These are phyloP conservation scores for Diaporthe destruens DNA, from an alignment of 2,329 filamentous ascomycete species.

Conservation along the genomic window DNA sequence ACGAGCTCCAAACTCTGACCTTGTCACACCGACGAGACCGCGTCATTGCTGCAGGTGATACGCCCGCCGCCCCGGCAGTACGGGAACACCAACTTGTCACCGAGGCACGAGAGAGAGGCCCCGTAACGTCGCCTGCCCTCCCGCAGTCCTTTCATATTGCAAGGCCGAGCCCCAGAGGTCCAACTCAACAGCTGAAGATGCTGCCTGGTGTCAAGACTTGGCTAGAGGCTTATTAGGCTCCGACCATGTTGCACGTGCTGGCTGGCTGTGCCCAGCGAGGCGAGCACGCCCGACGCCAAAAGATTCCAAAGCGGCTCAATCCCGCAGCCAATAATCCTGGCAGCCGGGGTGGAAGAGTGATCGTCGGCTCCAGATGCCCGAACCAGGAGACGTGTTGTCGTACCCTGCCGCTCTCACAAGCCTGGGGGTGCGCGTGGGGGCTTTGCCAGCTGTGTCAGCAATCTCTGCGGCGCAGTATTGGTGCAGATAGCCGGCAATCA, in stretches of 20 bases:
- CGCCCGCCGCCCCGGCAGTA: conserved; percentile 4
- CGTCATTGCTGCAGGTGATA: conserved; percentile 16
- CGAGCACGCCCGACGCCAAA: no score
- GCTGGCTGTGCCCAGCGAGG: conserved; percentile 11
- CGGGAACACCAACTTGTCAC: conserved; percentile 10
- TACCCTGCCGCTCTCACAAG: conserved; percentile 3
- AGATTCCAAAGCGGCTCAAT: neutral
- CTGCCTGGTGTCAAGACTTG: neutral
- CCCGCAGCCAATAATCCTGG: neutral
- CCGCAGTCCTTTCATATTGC: conserved; percentile 20
- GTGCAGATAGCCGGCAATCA: conserved; percentile 32
- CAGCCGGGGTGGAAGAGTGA: neutral
- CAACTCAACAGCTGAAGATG: neutral
- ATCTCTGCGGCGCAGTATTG: neutral
- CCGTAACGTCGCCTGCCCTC: neutral
- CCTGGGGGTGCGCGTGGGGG: neutral
- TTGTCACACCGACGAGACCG: conserved; percentile 14
- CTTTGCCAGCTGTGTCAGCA: conserved; percentile 13
- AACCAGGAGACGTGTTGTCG: neutral
- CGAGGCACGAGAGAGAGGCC: neutral
- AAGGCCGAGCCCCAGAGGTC: neutral
- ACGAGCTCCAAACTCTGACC: conserved; percentile 3
- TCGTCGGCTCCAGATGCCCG: neutral
- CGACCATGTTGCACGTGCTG: conserved; percentile 6
- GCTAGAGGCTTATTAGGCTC: neutral